phyloP scores from a whole-genome alignment of 192 early-diverging fungal species.

The Thamnidium elegans region DNA sequence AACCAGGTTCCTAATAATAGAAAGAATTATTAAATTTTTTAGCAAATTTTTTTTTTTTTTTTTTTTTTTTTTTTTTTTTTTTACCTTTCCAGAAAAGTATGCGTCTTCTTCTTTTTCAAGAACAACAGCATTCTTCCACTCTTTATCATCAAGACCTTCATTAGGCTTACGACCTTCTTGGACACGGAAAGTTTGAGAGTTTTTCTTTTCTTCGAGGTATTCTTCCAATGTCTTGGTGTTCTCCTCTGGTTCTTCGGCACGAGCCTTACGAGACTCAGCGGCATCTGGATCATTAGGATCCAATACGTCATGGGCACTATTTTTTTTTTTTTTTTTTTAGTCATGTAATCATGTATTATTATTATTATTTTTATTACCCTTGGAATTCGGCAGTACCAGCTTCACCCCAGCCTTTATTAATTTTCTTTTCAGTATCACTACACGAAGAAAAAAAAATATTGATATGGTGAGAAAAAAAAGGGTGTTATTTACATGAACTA shows the following conservation, averaged over 20 bases:
- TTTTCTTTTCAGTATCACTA: constrained; percentile 86
- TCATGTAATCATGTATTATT: not conserved
- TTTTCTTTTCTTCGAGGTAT: constrained; percentile 68
- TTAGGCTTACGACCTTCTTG: constrained; percentile 76
- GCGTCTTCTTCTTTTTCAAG: constrained; percentile 75
- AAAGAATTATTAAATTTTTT: too few species aligned
- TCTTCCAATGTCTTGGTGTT: constrained; percentile 80
- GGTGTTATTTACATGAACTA: not conserved
- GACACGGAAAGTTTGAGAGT: constrained; percentile 46
- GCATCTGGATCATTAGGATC: constrained; percentile 30
- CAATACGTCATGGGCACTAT: constrained; percentile 10
- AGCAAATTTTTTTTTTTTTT: not conserved
- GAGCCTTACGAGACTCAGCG: constrained; percentile 35
- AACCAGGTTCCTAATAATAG: not conserved
- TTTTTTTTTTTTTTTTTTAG: too few species aligned
- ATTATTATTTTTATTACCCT: constrained; percentile 27
- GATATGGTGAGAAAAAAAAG: not conserved
- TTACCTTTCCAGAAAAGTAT: constrained; percentile 68
- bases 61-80: not conserved
- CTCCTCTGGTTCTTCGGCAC: constrained; percentile 61
- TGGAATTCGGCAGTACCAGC: constrained; percentile 54
- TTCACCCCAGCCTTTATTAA: constrained; percentile 78
- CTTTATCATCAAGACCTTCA: constrained; percentile 78
- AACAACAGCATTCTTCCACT: constrained; percentile 74
- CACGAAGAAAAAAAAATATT: not conserved